These are phyloP conservation scores for Panaeolus cyanescens DNA, from an alignment of 768 basidiomycete genomes.

Conservation along the genomic window DNA sequence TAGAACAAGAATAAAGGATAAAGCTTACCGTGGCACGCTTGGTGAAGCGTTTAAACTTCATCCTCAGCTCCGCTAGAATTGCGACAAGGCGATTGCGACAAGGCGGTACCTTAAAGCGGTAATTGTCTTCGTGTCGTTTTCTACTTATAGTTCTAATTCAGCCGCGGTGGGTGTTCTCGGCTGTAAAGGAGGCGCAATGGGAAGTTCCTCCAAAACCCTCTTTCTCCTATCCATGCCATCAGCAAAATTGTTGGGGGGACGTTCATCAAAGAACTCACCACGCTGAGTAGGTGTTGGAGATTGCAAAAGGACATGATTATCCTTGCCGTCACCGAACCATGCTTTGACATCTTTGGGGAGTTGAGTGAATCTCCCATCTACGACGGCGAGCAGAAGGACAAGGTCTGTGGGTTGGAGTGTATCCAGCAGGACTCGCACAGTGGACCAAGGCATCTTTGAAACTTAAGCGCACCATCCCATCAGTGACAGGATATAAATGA, in stretches of 20 bases:
- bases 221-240: constrained; percentile 85
- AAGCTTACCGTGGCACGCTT: constrained; percentile 72
- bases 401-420: constrained; percentile 91
- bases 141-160: constrained; percentile 80
- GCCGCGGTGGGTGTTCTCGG: constrained; percentile 80
- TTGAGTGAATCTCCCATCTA: constrained; percentile 71
- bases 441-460: constrained; percentile 80
- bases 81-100: constrained; percentile 91
- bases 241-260: constrained; percentile 85
- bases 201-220: constrained; percentile 82
- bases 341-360: constrained; percentile 81
- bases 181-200: constrained; percentile 87
- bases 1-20: constrained; percentile 2
- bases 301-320: constrained; percentile 70
- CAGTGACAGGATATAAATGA: constrained; percentile 93
- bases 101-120: constrained; percentile 87
- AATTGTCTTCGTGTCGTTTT: constrained; percentile 76
- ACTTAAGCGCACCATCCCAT: constrained; percentile 84
- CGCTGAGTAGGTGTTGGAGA: constrained; percentile 59
- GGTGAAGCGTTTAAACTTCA: constrained; percentile 89
- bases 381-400: constrained; percentile 87
- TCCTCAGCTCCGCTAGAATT: constrained; percentile 84
- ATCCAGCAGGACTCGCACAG: constrained; percentile 89
- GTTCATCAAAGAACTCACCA: constrained; percentile 69
- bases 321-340: constrained; percentile 86